A percentile compares a stretch with the other conserved stretches of the same genome.
Evolutionary conservation across 2,329 filamentous ascomycete species (phyloP).

Genomic region (Helminthosporium solani): DNA sequence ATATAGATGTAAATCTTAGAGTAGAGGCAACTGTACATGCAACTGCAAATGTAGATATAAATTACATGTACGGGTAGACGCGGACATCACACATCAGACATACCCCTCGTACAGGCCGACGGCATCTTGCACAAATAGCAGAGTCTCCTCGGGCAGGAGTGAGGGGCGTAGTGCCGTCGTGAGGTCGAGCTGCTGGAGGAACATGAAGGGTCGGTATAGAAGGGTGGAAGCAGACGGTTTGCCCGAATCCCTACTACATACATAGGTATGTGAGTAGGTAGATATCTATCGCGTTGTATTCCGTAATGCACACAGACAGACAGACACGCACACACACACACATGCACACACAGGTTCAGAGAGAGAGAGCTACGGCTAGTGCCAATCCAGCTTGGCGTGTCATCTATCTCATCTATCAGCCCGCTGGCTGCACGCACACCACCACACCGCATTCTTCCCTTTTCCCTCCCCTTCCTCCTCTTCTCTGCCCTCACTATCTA

Average conservation of each 20-base stretch:
- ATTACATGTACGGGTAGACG: too few relatives aligned
- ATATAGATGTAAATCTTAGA: too few relatives aligned
- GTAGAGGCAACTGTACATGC: too few relatives aligned
- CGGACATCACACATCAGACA: too few relatives aligned
- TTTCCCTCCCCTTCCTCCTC: background rate
- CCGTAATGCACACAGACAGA: too few relatives aligned
- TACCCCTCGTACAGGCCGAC: slow-evolving; percentile 98
- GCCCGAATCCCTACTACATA: too few relatives aligned
- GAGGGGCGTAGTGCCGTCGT: slow-evolving; percentile 93
- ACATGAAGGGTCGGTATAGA: slow-evolving; percentile 69
- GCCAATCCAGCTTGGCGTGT: background rate
- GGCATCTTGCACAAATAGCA: slow-evolving; percentile 95
- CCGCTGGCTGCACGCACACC: background rate
- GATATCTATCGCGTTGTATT: too few relatives aligned
- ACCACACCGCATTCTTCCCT: background rate
- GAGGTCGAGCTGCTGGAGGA: slow-evolving; percentile 91
- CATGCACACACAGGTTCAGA: background rate
- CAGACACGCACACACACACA: too few relatives aligned
- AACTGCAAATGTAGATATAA: too few relatives aligned
- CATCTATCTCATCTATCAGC: too few relatives aligned
- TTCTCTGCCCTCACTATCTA: background rate
- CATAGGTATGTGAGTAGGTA: too few relatives aligned
- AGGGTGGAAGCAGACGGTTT: background rate
- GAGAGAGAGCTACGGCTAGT: background rate
- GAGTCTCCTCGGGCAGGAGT: slow-evolving; percentile 87